Percentiles rank a stretch among this genome's conserved stretches.
phyloP scores from a whole-genome alignment of 768 basidiomycete species.

The Hemileccinum impolitum region DNA sequence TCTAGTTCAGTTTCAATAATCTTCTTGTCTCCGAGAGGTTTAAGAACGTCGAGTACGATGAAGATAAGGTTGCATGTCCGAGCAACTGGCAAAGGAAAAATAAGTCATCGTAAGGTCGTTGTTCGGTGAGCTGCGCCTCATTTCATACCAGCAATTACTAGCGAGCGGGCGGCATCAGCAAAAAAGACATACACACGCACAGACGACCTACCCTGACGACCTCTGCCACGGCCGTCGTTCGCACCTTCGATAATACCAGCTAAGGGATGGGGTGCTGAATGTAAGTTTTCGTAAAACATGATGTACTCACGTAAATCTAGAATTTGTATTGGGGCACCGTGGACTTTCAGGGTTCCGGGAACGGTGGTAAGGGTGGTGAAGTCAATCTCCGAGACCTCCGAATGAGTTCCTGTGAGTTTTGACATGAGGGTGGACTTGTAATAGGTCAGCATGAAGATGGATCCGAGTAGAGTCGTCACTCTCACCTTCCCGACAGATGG shows the following conservation, averaged over 20 bases:
- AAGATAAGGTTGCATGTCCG: conserved; percentile 98
- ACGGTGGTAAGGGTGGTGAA: conserved; percentile 97
- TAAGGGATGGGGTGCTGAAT: conserved; percentile 31
- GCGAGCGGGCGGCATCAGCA: conserved; percentile 1
- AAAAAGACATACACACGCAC: conserved; percentile 11
- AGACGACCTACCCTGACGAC: conserved; percentile 73
- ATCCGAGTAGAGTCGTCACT: conserved; percentile 6
- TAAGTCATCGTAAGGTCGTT: neutral
- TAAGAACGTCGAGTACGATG: conserved; percentile 96
- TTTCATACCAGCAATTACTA: conserved; percentile 73
- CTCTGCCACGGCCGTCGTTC: conserved; percentile 92
- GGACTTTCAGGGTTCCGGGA: conserved; percentile 90
- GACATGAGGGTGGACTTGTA: conserved; percentile 88
- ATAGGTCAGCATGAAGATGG: neutral
- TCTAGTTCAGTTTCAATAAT: conserved; percentile 91
- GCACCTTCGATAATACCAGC: conserved; percentile 99
- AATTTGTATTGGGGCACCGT: conserved; percentile 95
- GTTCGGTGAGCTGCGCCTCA: conserved; percentile 5
- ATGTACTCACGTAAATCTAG: conserved; percentile 76
- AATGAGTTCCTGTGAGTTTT: conserved; percentile 94
- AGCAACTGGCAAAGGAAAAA: conserved; percentile 57
- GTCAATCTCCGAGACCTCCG: conserved; percentile 93
- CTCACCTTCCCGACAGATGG: conserved; percentile 91
- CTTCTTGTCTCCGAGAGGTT: conserved; percentile 94
- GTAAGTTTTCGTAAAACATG: neutral